phyloP scores from a whole-genome alignment of 768 basidiomycete species.

The Hygrophoropsis aurantiaca region DNA sequence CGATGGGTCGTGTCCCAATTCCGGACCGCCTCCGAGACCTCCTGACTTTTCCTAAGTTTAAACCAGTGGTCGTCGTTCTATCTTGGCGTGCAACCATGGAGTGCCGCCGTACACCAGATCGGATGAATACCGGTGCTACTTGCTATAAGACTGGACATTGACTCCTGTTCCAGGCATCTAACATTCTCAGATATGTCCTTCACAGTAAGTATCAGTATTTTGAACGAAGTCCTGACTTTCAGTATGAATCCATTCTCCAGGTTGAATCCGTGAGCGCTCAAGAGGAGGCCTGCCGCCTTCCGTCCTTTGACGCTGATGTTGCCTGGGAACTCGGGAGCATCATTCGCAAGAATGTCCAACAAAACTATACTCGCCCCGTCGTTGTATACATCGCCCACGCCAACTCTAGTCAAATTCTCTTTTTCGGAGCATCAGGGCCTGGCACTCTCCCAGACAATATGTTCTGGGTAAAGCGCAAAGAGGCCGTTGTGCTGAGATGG shows the following conservation, averaged over 20 bases:
- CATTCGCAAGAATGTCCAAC: constrained; percentile 20
- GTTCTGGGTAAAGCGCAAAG: constrained; percentile 34
- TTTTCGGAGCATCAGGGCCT: constrained; percentile 24
- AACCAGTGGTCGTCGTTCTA: too few species aligned
- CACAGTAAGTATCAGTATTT: constrained; percentile 6
- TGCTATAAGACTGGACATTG: too few species aligned
- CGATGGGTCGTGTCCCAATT: too few species aligned
- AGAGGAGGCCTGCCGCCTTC: constrained; percentile 26
- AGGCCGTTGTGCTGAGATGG: constrained; percentile 30
- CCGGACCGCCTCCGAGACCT: too few species aligned
- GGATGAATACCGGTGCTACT: too few species aligned
- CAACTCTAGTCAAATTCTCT: constrained; percentile 28
- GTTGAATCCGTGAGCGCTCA: constrained; percentile 20
- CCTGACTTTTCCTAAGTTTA: too few species aligned
- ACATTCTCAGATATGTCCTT: constrained; percentile 6
- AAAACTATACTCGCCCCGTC: constrained; percentile 17
- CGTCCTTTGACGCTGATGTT: constrained; percentile 27
- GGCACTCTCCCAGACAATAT: constrained; percentile 32
- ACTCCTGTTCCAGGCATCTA: too few species aligned
- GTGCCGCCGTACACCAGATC: too few species aligned
- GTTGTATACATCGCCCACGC: constrained; percentile 30
- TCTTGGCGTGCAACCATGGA: too few species aligned
- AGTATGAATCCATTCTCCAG: constrained; percentile 2
- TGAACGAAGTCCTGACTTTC: neutral
- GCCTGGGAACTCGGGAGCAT: constrained; percentile 32